Conservation (phyloP, 2,329 filamentous ascomycete genomes). For the Pseudocercospora eumusae region DNA sequence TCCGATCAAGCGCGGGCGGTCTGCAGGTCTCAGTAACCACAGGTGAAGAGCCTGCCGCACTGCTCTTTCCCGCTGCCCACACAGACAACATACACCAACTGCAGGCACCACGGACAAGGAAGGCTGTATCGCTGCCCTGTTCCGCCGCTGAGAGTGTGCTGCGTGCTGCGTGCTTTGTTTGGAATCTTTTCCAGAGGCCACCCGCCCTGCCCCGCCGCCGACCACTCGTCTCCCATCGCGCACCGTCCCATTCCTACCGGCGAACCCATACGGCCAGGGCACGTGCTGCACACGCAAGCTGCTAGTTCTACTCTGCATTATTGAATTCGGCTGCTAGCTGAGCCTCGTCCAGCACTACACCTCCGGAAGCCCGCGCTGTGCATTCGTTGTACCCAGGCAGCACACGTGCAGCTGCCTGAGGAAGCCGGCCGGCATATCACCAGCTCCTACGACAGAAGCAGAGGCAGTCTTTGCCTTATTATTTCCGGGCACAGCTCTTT, state of each 20-base stretch:
- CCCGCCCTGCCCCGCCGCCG: conserved; percentile 9
- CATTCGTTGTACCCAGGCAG: conserved; percentile 3
- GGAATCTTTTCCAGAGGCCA: conserved; percentile 8
- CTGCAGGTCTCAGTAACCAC: neutral
- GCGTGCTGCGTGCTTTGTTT: neutral
- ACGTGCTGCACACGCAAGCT: conserved; percentile 10
- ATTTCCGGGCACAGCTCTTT: conserved; percentile 4
- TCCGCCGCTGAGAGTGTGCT: neutral
- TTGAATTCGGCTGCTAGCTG: conserved; percentile 10
- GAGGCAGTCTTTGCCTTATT: conserved; percentile 12
- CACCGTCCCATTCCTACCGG: conserved; percentile 13
- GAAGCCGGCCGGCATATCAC: conserved; percentile 3
- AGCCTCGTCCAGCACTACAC: conserved; percentile 1
- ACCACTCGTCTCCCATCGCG: neutral
- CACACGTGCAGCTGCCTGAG: conserved; percentile 21
- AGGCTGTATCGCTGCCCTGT: neutral
- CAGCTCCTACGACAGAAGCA: conserved; percentile 4
- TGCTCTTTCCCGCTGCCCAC: conserved; percentile 4
- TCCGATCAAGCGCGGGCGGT: neutral
- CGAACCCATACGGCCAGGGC: conserved; percentile 5
- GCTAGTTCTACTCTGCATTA: conserved; percentile 7
- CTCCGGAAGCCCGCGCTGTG: conserved; percentile 11
- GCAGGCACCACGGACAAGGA: neutral
- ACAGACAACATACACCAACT: neutral
- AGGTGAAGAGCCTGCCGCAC: neutral